These are phyloP conservation scores for Lunularia cruciata DNA, from an alignment of 225 moss, liverwort and hornwort genomes.

Conservation along the genomic window DNA sequence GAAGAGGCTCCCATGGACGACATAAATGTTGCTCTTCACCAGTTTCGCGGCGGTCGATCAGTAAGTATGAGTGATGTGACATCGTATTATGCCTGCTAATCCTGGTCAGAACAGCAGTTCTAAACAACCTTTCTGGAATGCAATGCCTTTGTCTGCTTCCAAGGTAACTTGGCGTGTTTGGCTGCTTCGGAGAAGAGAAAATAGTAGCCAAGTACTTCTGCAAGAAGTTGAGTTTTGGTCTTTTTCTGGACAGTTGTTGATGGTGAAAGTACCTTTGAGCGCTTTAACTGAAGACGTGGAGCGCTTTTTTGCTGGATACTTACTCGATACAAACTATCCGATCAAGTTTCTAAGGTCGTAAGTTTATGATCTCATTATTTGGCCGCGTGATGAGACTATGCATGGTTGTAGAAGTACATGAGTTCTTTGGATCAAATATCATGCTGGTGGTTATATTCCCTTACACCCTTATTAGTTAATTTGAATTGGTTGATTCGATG, in stretches of 20 bases:
- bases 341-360: constrained; percentile 62
- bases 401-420: too few relatives aligned
- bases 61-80: constrained; percentile 39
- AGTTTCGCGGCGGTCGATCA: constrained; percentile 73
- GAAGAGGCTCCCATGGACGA: constrained; percentile 50
- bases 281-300: constrained; percentile 64
- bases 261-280: constrained; percentile 57
- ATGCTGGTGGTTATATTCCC: too few relatives aligned
- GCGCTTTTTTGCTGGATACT: constrained; percentile 76
- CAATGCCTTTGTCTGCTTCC: too few relatives aligned
- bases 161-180: too few relatives aligned
- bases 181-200: too few relatives aligned
- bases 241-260: constrained; percentile 52
- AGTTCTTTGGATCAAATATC: too few relatives aligned
- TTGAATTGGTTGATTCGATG: too few relatives aligned
- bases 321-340: constrained; percentile 41
- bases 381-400: too few relatives aligned
- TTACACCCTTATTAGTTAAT: too few relatives aligned
- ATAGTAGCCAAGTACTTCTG: too few relatives aligned
- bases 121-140: too few relatives aligned
- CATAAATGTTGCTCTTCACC: constrained; percentile 45
- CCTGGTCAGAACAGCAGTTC: neutral
- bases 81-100: neutral
- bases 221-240: neutral
- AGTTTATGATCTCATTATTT: constrained; percentile 18